phyloP scores from a whole-genome alignment of 495 filamentous ascomycete genomes.

The Daldinia concentrica region DNA sequence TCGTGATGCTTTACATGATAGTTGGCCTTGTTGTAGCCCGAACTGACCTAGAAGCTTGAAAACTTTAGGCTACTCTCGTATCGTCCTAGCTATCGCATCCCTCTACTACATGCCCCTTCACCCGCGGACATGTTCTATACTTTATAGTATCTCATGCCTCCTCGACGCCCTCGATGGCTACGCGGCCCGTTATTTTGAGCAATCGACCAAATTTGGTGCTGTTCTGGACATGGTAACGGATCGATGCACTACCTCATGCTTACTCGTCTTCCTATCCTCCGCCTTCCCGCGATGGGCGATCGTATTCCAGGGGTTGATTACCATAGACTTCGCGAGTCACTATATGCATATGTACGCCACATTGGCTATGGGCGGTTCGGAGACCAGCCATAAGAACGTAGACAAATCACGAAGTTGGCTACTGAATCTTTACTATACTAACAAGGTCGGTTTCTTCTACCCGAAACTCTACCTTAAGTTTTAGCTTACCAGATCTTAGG shows the following conservation, averaged over 20 bases:
- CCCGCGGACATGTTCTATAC: conserved; percentile 88
- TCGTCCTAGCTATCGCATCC: conserved; percentile 88
- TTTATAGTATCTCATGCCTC: conserved; percentile 92
- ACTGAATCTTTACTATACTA: conserved; percentile 94
- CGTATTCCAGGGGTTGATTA: conserved; percentile 91
- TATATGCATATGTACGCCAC: conserved; percentile 99
- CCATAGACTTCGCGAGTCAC: conserved; percentile 90
- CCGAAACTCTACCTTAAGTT: not conserved
- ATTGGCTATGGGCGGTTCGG: conserved; percentile 77
- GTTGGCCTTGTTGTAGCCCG: not conserved
- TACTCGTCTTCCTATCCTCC: conserved; percentile 91
- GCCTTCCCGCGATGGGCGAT: conserved; percentile 93
- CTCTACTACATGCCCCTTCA: conserved; percentile 99
- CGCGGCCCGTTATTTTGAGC: conserved; percentile 85
- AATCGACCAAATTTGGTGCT: conserved; percentile 93
- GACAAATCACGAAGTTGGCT: conserved; percentile 80
- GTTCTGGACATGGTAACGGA: conserved; percentile 94
- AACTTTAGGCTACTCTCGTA: conserved; percentile 79
- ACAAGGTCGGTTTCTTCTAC: conserved; percentile 71
- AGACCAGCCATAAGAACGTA: conserved; percentile 92
- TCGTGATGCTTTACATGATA: not conserved
- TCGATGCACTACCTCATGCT: conserved; percentile 91
- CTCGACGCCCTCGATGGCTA: conserved; percentile 94
- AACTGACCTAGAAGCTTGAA: conserved; percentile 14
- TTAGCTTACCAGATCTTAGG: conserved; percentile 60